phyloP scores from a whole-genome alignment of 202 grass and related monocot genomes.

The Bolboschoenoplectus hybrid region DNA sequence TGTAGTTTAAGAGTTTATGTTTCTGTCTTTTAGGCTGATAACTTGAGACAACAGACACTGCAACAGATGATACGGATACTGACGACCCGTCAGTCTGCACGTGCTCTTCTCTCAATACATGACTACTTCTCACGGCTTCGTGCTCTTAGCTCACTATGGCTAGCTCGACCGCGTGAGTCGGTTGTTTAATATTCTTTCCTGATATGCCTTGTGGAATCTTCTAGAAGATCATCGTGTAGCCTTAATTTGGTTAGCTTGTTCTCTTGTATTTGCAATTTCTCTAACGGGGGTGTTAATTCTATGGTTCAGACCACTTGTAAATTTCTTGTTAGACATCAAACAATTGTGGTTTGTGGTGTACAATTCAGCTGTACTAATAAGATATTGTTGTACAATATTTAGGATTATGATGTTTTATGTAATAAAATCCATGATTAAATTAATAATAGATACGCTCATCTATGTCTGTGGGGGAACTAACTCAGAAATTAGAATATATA shows the following conservation, averaged over 20 bases:
- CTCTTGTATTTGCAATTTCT: constrained; percentile 1
- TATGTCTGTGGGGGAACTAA: neutral
- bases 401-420: constrained; percentile 26
- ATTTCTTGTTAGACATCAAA: constrained; percentile 19
- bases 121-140: constrained; percentile 81
- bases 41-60: constrained; percentile 77
- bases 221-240: constrained; percentile 24
- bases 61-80: constrained; percentile 80
- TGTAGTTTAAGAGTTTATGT: constrained; percentile 1
- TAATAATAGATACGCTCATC: constrained; percentile 22
- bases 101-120: constrained; percentile 66
- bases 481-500: neutral
- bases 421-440: constrained; percentile 28
- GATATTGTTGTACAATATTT: constrained; percentile 33
- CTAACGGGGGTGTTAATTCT: constrained; percentile 18
- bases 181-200: constrained; percentile 16
- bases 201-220: constrained; percentile 4
- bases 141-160: constrained; percentile 83
- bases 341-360: constrained; percentile 17
- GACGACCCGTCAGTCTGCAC: constrained; percentile 71
- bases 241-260: constrained; percentile 26
- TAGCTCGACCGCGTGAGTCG: constrained; percentile 57
- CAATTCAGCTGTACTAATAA: constrained; percentile 20
- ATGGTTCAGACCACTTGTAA: constrained; percentile 32
- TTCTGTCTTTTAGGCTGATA: constrained; percentile 63